These are phyloP conservation scores for Pittosporum tobira DNA, from an alignment of 129 eudicot genomes.

Conservation along the genomic window DNA sequence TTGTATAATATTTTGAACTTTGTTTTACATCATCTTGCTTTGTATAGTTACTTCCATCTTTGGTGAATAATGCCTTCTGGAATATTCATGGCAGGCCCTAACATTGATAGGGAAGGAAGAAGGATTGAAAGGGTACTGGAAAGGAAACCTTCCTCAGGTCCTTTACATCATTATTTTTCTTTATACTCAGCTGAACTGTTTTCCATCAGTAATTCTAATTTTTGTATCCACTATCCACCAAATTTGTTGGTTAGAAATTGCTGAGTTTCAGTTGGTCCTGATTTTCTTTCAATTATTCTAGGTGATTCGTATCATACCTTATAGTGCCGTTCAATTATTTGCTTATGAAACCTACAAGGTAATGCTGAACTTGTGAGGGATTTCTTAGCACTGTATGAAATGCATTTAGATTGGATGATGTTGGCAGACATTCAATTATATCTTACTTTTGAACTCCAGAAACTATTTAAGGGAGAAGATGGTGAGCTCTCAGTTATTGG, in stretches of 20 bases:
- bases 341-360: conserved; percentile 93
- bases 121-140: conserved; percentile 95
- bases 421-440: conserved; percentile 1
- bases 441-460: conserved; percentile 28
- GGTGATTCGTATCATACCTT: conserved; percentile 89
- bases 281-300: conserved; percentile 17
- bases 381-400: neutral
- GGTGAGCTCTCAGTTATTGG: conserved; percentile 72
- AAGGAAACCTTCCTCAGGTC: conserved; percentile 99
- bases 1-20: neutral
- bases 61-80: conserved; percentile 11
- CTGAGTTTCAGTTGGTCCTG: neutral
- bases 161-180: neutral
- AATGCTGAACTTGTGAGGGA: conserved; percentile 3
- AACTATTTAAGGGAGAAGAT: conserved; percentile 58
- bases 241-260: neutral
- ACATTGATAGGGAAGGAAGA: conserved; percentile 68
- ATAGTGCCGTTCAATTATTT: conserved; percentile 84
- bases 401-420: conserved; percentile 9
- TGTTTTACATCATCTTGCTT: neutral
- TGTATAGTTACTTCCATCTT: neutral
- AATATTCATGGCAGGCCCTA: conserved; percentile 46
- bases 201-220: neutral
- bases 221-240: neutral
- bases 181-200: neutral